phyloP scores from a whole-genome alignment of 805 yeast genomes.

The Phaffomyces thermotolerans region DNA sequence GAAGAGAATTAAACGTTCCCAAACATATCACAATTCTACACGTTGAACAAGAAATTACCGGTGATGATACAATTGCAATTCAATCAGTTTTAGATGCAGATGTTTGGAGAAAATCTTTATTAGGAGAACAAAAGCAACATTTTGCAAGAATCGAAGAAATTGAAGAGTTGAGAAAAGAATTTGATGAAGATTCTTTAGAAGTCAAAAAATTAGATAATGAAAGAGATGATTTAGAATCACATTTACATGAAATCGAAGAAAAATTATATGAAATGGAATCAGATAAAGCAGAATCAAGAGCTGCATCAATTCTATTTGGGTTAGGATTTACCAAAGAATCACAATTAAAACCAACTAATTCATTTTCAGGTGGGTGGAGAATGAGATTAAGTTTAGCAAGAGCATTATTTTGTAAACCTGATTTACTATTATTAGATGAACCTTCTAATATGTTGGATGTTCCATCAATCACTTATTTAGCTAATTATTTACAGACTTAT shows the following conservation, averaged over 20 bases:
- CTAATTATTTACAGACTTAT: slow-evolving; percentile 82
- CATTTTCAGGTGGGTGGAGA: slow-evolving; percentile 99
- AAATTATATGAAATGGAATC: slow-evolving; percentile 90
- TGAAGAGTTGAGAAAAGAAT: slow-evolving; percentile 58
- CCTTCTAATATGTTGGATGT: slow-evolving; percentile 99
- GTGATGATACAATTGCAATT: slow-evolving; percentile 85
- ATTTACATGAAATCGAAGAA: slow-evolving; percentile 70
- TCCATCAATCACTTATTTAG: slow-evolving; percentile 91
- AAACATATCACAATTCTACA: slow-evolving; percentile 92
- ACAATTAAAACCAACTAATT: slow-evolving; percentile 75
- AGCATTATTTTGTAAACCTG: slow-evolving; percentile 96
- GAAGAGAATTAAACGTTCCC: slow-evolving; percentile 91
- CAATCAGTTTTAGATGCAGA: slow-evolving; percentile 98
- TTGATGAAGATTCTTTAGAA: slow-evolving; percentile 70
- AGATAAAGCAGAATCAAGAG: slow-evolving; percentile 96
- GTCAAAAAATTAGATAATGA: slow-evolving; percentile 80
- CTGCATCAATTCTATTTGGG: slow-evolving; percentile 89
- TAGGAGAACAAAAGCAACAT: slow-evolving; percentile 68
- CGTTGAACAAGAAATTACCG: slow-evolving; percentile 94
- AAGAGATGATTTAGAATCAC: slow-evolving; percentile 75
- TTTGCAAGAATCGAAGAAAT: slow-evolving; percentile 71
- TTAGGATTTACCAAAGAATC: slow-evolving; percentile 88
- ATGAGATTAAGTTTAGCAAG: slow-evolving; percentile 98
- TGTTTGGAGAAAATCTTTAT: slow-evolving; percentile 92
- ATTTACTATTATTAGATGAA: slow-evolving; percentile 87